Evolutionary conservation across 176 grass and related monocot genomes (phyloP), one percentile per base, ranked within the genome.

Genomic region (Chloris gayana): DNA sequence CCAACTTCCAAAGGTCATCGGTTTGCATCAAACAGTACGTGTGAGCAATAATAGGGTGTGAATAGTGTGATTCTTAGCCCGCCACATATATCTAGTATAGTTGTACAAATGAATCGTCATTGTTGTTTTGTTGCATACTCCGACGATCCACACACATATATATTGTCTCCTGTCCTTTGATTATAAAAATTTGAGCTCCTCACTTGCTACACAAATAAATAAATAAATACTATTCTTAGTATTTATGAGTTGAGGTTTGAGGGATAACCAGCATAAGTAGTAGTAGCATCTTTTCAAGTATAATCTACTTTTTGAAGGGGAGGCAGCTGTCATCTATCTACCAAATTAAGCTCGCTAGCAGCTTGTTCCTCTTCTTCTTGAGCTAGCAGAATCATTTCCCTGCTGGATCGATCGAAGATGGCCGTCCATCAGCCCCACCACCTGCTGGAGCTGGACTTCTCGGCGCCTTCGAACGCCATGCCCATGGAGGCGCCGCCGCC

Each of bases 381-480:
- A 37, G 35, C 35, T 37, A 3, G 2, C 35, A 4, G 35, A 37
- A 37, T 37, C 35, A 37, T 37, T 37, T 37, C 35, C 35, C 35
- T 37, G 35, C n/a, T n/a, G n/a, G 37, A 39, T 39, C 21, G 58
- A 15, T 31, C 83, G 46, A 45, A 70, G 76, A 86, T 86, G 84
- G 21, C 84, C 84, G 57, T 65, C 47, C 84, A 75, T 21, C 81
- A 85, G 3, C 72, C 25, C 0, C 78, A 82, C 73, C 73, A 82
- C 79, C 73, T 87, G 44, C 80, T 87, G 9, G 85, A 71, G 44
- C 80, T 87, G 9, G 85, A 71, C 66, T 77, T 87, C 56, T 64
- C 85, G n/a, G 35, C 79, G 35, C n/a, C n/a, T n/a, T n/a, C n/a
- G n/a, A n/a, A n/a, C n/a, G n/a, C n/a, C n/a, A n/a, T n/a, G n/a